Conservation (phyloP, 2,329 filamentous ascomycete genomes). For the Penicillium digitatum region DNA sequence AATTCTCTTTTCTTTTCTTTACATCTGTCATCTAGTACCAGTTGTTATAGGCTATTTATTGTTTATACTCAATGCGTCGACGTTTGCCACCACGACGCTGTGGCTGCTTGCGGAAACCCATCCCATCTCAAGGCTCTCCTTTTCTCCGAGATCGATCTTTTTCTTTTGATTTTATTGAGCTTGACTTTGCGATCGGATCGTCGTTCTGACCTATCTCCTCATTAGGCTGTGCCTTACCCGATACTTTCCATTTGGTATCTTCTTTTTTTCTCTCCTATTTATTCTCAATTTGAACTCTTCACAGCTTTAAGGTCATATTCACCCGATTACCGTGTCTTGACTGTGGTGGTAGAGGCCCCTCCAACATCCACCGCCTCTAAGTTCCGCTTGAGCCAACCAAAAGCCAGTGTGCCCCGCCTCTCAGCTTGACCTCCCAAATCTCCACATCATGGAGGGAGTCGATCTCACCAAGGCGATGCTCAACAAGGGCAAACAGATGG, state of each 20-base stretch:
- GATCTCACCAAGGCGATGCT: conserved; percentile 63
- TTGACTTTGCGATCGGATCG: conserved; percentile 1
- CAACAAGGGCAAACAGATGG: conserved; percentile 63
- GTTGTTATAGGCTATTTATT: conserved; percentile 4
- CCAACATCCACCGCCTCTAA: conserved; percentile 18
- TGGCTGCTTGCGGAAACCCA: conserved; percentile 25
- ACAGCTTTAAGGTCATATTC: background rate
- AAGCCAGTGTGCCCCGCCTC: conserved; percentile 24
- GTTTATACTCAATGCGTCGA: conserved; percentile 13
- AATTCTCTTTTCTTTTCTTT: background rate
- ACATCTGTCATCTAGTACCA: background rate
- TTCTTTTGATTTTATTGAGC: background rate
- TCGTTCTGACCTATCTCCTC: background rate
- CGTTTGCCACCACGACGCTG: conserved; percentile 18
- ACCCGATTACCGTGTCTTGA: background rate
- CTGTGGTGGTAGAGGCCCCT: background rate
- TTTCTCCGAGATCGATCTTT: background rate
- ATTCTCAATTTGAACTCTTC: background rate
- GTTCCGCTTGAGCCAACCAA: conserved; percentile 10
- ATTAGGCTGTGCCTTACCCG: background rate
- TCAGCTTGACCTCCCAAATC: conserved; percentile 17
- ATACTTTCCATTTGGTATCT: background rate
- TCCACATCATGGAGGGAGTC: conserved; percentile 57
- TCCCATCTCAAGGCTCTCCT: background rate
- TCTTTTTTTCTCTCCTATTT: background rate